Base-by-base conservation (phyloP, 257 asterid genomes). In the Marsdenia floribunda region DNA sequence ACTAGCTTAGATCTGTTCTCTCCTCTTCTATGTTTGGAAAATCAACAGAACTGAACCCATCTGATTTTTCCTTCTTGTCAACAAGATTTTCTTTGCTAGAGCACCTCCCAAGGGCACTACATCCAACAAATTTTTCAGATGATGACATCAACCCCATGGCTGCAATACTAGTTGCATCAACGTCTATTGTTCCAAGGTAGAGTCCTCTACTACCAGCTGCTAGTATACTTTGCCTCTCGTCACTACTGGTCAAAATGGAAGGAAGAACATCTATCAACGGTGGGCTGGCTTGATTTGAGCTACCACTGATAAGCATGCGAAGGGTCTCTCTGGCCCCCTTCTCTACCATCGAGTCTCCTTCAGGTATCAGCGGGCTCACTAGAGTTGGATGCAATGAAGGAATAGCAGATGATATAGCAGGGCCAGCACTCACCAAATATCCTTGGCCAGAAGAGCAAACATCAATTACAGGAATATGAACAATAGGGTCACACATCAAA, bases 381-480 rank as follows among this genome's bases (percentile, higher is more conserved):
- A 86, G 82, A 73, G 80, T 86, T 26, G 92, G 84, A 26, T 73
- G 81, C 33, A 90, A 70, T 2, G 95, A 87, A 42, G 92, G 83
- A 67, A 91, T 84, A 15, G 90, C 75, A 38, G 96, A 81, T 3
- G 96, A 83, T 42, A 90, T 88, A 24, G 87, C 73, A 33, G 96
- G 90, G 35, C 97, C 93, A 0, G 97, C 95, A 63, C 95, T 89
- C 67, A 90, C 99, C 73, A 95, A 64, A 74, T 92, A 95, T 21
- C 98, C 97, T 75, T 88, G 97, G 59, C 98, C 99, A 6, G 98
- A 89, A 8, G 99, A 92, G 83, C 96, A 94, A 69, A 90, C 79
- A 38, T 87, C 97, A 37, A 95, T 88, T n/a, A 95, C 86, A 12
- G 99, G 99, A 74, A 95, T 76, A 61, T 95, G 98, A 33, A 95